These are phyloP conservation scores for Pichia sporocuriosa DNA, from an alignment of 805 yeast species.

Conservation along the genomic window DNA sequence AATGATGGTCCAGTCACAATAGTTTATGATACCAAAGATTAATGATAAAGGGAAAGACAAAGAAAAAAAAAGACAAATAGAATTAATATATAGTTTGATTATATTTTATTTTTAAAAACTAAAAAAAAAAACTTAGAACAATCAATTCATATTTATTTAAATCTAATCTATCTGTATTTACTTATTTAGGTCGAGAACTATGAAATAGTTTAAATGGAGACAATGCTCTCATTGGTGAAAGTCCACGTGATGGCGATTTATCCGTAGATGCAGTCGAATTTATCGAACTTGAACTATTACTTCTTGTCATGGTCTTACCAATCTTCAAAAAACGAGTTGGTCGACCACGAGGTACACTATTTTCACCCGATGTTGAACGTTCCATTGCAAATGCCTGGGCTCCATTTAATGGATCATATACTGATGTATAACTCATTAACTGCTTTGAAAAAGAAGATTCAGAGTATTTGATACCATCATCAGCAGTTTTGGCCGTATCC, in stretches of 20 bases:
- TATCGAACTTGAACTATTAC: slow-evolving; percentile 6
- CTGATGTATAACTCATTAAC: slow-evolving; percentile 14
- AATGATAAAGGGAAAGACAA: too few relatives aligned
- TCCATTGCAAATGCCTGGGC: slow-evolving; percentile 9
- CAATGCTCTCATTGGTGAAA: slow-evolving; percentile 26
- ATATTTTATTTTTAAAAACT: too few relatives aligned
- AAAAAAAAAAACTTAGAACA: too few relatives aligned
- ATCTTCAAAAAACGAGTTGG: slow-evolving; percentile 23
- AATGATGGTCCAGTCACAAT: slow-evolving; percentile 96
- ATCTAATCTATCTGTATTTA: too few relatives aligned
- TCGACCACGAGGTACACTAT: slow-evolving; percentile 2
- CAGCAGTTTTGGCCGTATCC: too few relatives aligned
- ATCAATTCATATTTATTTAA: too few relatives aligned
- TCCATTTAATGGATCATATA: slow-evolving; percentile 11
- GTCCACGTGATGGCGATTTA: slow-evolving; percentile 14
- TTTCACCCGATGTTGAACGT: slow-evolving; percentile 8
- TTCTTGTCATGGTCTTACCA: slow-evolving; percentile 13
- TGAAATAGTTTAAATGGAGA: slow-evolving; percentile 27
- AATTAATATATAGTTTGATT: too few relatives aligned
- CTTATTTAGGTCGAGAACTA: background rate
- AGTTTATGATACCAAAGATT: slow-evolving; percentile 61
- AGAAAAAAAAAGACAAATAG: too few relatives aligned
- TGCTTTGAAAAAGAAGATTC: slow-evolving; percentile 8
- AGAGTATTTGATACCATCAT: background rate
- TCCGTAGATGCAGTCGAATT: slow-evolving; percentile 4